These are phyloP conservation scores for Fusarium chuoi DNA, from an alignment of 2,329 filamentous ascomycete genomes.

Conservation along the genomic window DNA sequence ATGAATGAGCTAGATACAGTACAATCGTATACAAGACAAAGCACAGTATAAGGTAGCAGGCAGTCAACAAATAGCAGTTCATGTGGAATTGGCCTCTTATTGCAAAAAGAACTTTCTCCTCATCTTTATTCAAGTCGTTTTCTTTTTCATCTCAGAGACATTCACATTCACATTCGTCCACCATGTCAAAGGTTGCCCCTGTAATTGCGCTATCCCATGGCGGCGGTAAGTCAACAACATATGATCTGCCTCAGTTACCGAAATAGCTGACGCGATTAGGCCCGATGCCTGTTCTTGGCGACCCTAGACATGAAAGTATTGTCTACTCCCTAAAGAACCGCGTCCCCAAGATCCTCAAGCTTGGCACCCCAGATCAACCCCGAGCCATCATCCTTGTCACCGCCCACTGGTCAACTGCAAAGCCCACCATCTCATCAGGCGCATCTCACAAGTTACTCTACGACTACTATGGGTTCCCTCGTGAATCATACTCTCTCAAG, in stretches of 20 bases:
- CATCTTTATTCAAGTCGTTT: neutral
- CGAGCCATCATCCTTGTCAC: conserved; percentile 67
- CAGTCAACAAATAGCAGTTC: neutral
- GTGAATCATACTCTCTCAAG: conserved; percentile 63
- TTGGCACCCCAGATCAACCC: conserved; percentile 61
- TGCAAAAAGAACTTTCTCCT: conserved; percentile 12
- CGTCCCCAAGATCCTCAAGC: conserved; percentile 65
- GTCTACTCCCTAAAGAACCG: conserved; percentile 62
- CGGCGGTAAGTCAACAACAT: conserved; percentile 50
- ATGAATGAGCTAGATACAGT: neutral
- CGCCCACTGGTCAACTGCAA: conserved; percentile 64
- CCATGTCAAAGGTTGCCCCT: conserved; percentile 55
- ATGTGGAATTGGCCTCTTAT: conserved; percentile 26
- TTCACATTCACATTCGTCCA: conserved; percentile 16
- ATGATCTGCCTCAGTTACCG: neutral
- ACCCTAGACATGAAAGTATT: conserved; percentile 62
- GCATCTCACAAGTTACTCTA: conserved; percentile 61
- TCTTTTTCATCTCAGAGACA: neutral
- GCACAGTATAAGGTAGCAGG: neutral
- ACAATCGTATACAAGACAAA: neutral
- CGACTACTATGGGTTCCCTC: conserved; percentile 69
- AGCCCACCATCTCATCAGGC: conserved; percentile 62
- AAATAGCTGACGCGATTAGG: conserved; percentile 46
- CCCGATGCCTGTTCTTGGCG: conserved; percentile 67
- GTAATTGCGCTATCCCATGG: conserved; percentile 62